Conservation (phyloP, 1,139 yeast species). For the Nakaseomyces uthaithaninus region DNA sequence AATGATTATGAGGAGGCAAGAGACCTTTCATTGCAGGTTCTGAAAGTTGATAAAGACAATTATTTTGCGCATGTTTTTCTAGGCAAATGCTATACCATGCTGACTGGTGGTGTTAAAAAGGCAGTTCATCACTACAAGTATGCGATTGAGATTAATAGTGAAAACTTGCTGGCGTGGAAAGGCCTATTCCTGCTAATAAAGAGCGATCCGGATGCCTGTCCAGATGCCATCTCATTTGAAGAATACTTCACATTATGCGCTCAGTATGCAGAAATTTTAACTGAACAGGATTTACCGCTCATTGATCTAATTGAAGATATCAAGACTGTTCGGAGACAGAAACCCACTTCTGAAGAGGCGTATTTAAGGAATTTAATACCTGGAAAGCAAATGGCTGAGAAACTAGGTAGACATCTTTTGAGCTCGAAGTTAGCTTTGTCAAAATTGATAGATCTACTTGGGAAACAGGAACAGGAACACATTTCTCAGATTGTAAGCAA, state of each 20-base stretch:
- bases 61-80: constrained; percentile 58
- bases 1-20: constrained; percentile 54
- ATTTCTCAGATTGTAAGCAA: constrained; percentile 35
- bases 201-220: constrained; percentile 26
- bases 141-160: constrained; percentile 52
- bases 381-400: constrained; percentile 50
- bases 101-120: constrained; percentile 18
- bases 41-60: constrained; percentile 47
- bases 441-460: constrained; percentile 42
- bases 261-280: constrained; percentile 35
- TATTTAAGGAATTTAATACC: constrained; percentile 55
- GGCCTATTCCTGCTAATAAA: constrained; percentile 49
- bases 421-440: constrained; percentile 43
- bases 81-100: constrained; percentile 32
- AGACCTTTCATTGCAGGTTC: constrained; percentile 43
- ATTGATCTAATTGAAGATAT: constrained; percentile 45
- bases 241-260: constrained; percentile 44
- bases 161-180: constrained; percentile 67
- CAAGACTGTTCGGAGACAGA: constrained; percentile 37
- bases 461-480: constrained; percentile 37
- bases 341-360: constrained; percentile 37
- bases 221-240: constrained; percentile 30
- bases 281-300: constrained; percentile 36
- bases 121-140: constrained; percentile 45
- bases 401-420: constrained; percentile 47